A percentile compares a stretch with the other conserved stretches of the same genome.
Conservation (phyloP, 2,329 filamentous ascomycete genomes). For the Colletotrichum sublineola region DNA sequence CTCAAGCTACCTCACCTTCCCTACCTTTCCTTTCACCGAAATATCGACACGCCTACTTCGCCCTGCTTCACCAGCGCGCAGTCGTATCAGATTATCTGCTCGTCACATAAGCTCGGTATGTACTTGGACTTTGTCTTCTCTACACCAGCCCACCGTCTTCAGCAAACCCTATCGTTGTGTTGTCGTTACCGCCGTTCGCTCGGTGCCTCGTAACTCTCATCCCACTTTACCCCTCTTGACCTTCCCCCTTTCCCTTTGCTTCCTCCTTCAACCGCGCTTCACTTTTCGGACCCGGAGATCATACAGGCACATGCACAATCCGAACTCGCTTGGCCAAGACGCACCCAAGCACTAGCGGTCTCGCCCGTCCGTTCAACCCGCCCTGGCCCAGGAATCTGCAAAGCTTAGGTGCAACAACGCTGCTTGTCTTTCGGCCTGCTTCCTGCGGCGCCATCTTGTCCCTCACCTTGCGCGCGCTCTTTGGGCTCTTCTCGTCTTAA, state of each 20-base stretch:
- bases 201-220: constrained; percentile 2
- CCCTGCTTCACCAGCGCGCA: constrained; percentile 10
- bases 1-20: constrained; percentile 1
- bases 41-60: constrained; percentile 16
- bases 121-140: constrained; percentile 14
- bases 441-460: constrained; percentile 12
- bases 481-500: constrained; percentile 35
- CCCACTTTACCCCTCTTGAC: constrained; percentile 37
- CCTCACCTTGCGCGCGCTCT: constrained; percentile 8
- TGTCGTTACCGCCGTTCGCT: neutral
- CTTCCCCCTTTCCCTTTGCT: constrained; percentile 33
- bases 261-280: constrained; percentile 33
- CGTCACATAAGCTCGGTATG: constrained; percentile 21
- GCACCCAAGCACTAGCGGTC: constrained; percentile 12
- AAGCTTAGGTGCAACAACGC: constrained; percentile 10
- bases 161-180: constrained; percentile 2
- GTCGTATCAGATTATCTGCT: neutral
- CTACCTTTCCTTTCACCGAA: neutral
- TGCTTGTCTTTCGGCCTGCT: constrained; percentile 17
- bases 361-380: neutral
- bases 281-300: constrained; percentile 44
- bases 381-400: constrained; percentile 30
- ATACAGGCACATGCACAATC: constrained; percentile 43
- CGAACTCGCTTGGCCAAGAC: neutral
- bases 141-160: constrained; percentile 5